Base-by-base conservation (phyloP, 768 basidiomycete genomes). In the Cystobasidium onofrii region DNA sequence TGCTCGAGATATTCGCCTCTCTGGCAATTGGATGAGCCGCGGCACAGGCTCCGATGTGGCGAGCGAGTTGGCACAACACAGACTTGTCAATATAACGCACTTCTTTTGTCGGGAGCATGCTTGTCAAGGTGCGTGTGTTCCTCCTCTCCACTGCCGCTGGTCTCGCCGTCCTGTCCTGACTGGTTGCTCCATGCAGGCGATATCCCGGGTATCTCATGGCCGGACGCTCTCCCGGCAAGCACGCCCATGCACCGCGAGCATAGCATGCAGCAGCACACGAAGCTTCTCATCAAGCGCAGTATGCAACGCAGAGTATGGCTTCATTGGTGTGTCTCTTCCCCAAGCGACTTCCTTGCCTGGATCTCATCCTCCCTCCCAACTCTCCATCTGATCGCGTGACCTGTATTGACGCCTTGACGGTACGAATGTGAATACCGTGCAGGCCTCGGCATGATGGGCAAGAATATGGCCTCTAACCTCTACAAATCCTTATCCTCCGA, bases 371-470 rank as follows among this genome's bases (percentile, higher is more conserved):
- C 52, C 27, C n/a, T 6, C 18, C 52, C n/a, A 13, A 29, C 25
- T 60, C 29, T 6, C 33, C 25, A 50, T n/a, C 13, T 27, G 57
- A 23, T 60, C 57, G 17, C 57, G 57, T 60, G 57, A 15, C 57
- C 57, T 25, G 15, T 29, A 18, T 50, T 50, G 25, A 39, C 29
- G 7, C n/a, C n/a, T n/a, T n/a, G n/a, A n/a, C n/a, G n/a, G n/a
- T n/a, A n/a, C n/a, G n/a, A n/a, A n/a, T n/a, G n/a, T n/a, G n/a
- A n/a, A 4, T 34, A 31, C 7, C 29, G 29, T 54, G 3, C 54
- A 71, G 69, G 69, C 69, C 69, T 71, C n/a, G 69, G 69, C 4
- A 71, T 46, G 41, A 71, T 71, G 69, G 69, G 69, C 39, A 52
- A 46, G 20, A 46, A 46, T 25, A 71, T 71, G 69, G 52, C 52